Percentiles rank a stretch among this genome's conserved stretches.
These are phyloP conservation scores for sorghum (Sorghum bicolor) DNA, from an alignment of 176 grass and related monocot genomes.

Conservation along the genomic window Sorghum_bicolor_NCBIv3 NC_012872.2:2229001-2229500, in stretches of 20 bases:
- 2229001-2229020: background rate
- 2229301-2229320: slow-evolving; percentile 96
- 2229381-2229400: background rate
- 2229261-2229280: slow-evolving; percentile 88
- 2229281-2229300: slow-evolving; percentile 71
- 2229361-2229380: slow-evolving; percentile 17
- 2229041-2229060: background rate
- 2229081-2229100: slow-evolving; percentile 6
- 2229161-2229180: slow-evolving; percentile 82
- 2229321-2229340: slow-evolving; percentile 22
- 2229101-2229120: slow-evolving; percentile 26
- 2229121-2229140: slow-evolving; percentile 95
- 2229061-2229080: slow-evolving; percentile 29
- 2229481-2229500: background rate
- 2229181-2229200: slow-evolving; percentile 96
- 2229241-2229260: slow-evolving; percentile 96
- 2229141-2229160: slow-evolving; percentile 91
- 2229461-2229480: background rate
- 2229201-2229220: slow-evolving; percentile 81
- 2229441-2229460: background rate
- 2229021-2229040: background rate
- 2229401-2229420: background rate
- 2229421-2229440: background rate
- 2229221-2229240: slow-evolving; percentile 85
- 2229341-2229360: background rate